Base-by-base conservation (phyloP, 108 stramenopile genomes). In the Epipyxis sp. region DNA sequence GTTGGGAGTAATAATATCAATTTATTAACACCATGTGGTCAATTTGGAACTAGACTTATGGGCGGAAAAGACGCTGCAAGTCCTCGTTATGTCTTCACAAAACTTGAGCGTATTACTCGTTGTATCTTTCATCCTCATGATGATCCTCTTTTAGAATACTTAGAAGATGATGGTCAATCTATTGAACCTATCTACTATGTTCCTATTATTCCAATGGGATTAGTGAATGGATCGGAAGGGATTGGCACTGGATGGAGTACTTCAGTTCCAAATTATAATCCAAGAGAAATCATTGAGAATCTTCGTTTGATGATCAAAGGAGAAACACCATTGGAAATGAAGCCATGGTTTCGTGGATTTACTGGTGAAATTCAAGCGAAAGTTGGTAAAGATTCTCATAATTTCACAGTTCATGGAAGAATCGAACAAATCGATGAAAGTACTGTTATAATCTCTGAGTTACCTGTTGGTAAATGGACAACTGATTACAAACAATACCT, bases 231-330 rank as follows among this genome's bases (percentile, higher is more conserved):
- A 39, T 84, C 88, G 0, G 95, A 96, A 44, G 99, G 99, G 67
- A 99, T 99, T 77, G 99, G 99, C 37, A 99, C 98, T 1, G 98
- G 98, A 10, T 98, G 94, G 91, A 92, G 92, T 30, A 87, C 93
- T 45, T 74, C 43, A 32, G 84, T 90, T 50, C 89, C 89, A 0
- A 86, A 77, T 77, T 93, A 94, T 81, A 69, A 88, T 76, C 95
- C 97, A 0, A 87, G 93, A 2, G 92, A 93, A 3, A 84, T 99
- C 71, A 95, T 99, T 78, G 77, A 77, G 43, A 93, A 94, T 77
- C 76, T 99, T 35, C 90, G 93, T 37, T 83, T 84, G 54, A 91
- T 90, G 86, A 88, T 99, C 78, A 80, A 87, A 3, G 89, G 86
- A 0, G 37, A 86, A 40, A 0, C 39, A 1, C 65, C 74, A 42